These are phyloP conservation scores for Candida verbasci DNA, from an alignment of 805 yeast genomes.

Conservation along the genomic window DNA sequence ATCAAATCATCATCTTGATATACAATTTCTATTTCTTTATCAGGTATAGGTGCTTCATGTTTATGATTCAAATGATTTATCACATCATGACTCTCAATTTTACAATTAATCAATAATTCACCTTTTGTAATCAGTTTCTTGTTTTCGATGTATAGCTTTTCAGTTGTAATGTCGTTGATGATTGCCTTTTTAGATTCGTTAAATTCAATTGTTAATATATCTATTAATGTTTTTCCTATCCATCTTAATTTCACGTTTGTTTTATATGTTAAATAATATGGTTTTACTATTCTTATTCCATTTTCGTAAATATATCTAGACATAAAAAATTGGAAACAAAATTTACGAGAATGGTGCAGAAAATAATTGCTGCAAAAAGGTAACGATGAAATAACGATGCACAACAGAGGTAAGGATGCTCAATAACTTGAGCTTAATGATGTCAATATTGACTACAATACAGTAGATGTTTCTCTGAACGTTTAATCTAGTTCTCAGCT, in stretches of 20 bases:
- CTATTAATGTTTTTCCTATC: conserved; percentile 28
- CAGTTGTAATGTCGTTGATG: conserved; percentile 19
- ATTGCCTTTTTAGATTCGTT: conserved; percentile 25
- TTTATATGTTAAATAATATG: conserved; percentile 27
- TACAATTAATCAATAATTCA: conserved; percentile 10
- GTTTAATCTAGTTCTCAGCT: too few relatives aligned
- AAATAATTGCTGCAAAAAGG: too few relatives aligned
- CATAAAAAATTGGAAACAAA: not conserved
- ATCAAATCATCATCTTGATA: conserved; percentile 32
- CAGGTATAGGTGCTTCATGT: conserved; percentile 43
- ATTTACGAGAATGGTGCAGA: too few relatives aligned
- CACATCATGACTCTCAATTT: conserved; percentile 22
- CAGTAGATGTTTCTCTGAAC: too few relatives aligned
- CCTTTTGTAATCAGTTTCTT: conserved; percentile 22
- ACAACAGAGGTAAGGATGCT: too few relatives aligned
- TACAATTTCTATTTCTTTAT: conserved; percentile 19
- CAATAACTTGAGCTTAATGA: too few relatives aligned
- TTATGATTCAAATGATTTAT: conserved; percentile 31
- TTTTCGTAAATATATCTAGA: conserved; percentile 14
- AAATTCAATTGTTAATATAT: conserved; percentile 29
- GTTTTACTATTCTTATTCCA: conserved; percentile 31
- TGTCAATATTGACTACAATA: too few relatives aligned
- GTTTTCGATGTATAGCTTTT: conserved; percentile 21
- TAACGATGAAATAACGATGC: too few relatives aligned
- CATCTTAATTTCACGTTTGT: conserved; percentile 38